Conservation (phyloP, 179 eudicot genomes). For the Gypsophila paniculata region DNA sequence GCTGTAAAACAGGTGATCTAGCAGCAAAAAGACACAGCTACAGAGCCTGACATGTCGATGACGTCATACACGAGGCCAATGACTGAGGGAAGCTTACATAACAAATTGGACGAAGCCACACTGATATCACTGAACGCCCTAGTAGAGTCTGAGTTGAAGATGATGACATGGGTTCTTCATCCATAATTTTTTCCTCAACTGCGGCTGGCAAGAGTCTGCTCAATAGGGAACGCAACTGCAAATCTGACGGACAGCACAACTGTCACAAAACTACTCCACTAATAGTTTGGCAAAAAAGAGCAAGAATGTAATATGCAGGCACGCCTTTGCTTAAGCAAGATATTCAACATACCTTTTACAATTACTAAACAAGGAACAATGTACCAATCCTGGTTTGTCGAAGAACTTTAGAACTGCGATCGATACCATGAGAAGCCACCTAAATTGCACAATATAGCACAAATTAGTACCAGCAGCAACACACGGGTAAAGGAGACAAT, state of each 20-base stretch:
- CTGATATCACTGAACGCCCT: slow-evolving; percentile 6
- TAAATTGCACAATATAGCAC: slow-evolving; percentile 23
- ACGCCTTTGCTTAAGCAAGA: background rate
- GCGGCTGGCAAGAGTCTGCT: background rate
- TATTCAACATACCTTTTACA: slow-evolving; percentile 19
- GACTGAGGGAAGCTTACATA: slow-evolving; percentile 12
- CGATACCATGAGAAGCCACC: slow-evolving; percentile 99
- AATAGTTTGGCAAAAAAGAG: background rate
- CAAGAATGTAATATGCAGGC: background rate
- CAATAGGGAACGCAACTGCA: background rate
- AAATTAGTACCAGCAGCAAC: background rate
- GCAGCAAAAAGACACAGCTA: too few species aligned
- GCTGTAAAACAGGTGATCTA: too few species aligned
- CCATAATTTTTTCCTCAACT: background rate
- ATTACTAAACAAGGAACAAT: slow-evolving; percentile 32
- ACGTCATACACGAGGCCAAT: background rate
- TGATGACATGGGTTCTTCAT: background rate
- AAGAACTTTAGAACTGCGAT: slow-evolving; percentile 83
- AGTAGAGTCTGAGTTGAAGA: too few species aligned
- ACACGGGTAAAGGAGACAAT: background rate
- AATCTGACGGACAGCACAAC: slow-evolving; percentile 7
- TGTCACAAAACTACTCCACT: background rate
- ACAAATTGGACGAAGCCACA: slow-evolving; percentile 3
- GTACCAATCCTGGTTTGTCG: slow-evolving; percentile 68
- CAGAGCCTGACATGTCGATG: background rate